Conservation (phyloP, 345 rosid genomes). For the Tarenaya hassleriana region DNA sequence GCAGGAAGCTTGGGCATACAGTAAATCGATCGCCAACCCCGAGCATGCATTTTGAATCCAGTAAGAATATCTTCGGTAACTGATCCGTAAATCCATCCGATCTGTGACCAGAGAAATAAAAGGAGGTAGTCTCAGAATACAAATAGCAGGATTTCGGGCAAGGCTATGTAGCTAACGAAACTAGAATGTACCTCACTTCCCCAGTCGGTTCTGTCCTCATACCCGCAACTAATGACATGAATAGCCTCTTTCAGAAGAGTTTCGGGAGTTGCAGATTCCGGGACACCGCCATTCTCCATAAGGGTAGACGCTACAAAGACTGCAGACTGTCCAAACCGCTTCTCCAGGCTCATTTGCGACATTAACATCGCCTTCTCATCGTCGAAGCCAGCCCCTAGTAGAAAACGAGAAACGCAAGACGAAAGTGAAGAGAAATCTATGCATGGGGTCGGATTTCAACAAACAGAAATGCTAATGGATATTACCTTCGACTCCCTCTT, state of each 20-base stretch:
- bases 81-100: too few relatives aligned
- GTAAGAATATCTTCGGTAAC: slow-evolving; percentile 69
- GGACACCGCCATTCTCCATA: slow-evolving; percentile 62
- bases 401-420: too few relatives aligned
- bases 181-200: slow-evolving; percentile 69
- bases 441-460: too few relatives aligned
- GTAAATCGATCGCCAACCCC: slow-evolving; percentile 71
- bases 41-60: slow-evolving; percentile 76
- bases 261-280: slow-evolving; percentile 47
- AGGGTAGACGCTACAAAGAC: slow-evolving; percentile 59
- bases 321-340: slow-evolving; percentile 76
- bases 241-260: slow-evolving; percentile 67
- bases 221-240: slow-evolving; percentile 83
- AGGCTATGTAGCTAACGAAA: too few relatives aligned
- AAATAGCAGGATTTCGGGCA: too few relatives aligned
- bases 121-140: too few relatives aligned
- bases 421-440: too few relatives aligned
- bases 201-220: slow-evolving; percentile 89
- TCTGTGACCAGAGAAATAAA: too few relatives aligned
- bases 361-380: slow-evolving; percentile 19
- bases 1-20: slow-evolving; percentile 59
- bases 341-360: slow-evolving; percentile 55
- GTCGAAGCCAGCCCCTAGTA: too few relatives aligned
- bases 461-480: too few relatives aligned
- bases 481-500: too few relatives aligned